A percentile compares a stretch with the other conserved stretches of the same genome.
Conservation (phyloP, 2,329 filamentous ascomycete species). For the Xenosphaeropsis pyriputrescens region DNA sequence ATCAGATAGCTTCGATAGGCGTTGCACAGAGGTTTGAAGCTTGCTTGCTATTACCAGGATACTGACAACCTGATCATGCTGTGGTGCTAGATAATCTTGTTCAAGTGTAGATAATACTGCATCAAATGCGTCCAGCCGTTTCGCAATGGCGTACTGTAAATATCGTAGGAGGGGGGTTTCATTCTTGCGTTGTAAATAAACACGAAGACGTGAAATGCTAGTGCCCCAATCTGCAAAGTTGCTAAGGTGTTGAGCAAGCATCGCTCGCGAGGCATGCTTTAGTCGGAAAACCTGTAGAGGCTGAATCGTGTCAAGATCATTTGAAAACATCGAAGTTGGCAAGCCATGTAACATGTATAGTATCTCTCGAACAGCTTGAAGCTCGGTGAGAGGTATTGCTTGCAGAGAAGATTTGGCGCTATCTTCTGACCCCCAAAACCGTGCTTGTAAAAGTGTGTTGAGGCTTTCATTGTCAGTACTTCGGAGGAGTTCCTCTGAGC, state of each 20-base stretch:
- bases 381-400: conserved; percentile 29
- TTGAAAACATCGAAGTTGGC: conserved; percentile 55
- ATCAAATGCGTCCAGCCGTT: conserved; percentile 43
- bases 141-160: conserved; percentile 12
- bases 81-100: conserved; percentile 37
- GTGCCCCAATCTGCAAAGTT: conserved; percentile 32
- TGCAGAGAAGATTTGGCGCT: conserved; percentile 6
- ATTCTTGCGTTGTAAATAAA: conserved; percentile 25
- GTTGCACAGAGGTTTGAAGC: conserved; percentile 33
- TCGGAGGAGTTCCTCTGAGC: conserved; percentile 18
- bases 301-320: conserved; percentile 17
- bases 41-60: conserved; percentile 46
- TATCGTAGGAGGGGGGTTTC: conserved; percentile 14
- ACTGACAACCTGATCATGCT: conserved; percentile 45
- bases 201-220: conserved; percentile 28
- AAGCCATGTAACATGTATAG: conserved; percentile 78
- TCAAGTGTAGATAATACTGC: conserved; percentile 42
- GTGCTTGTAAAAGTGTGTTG: conserved; percentile 23
- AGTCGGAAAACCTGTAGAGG: conserved; percentile 15
- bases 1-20: conserved; percentile 43
- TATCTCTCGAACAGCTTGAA: conserved; percentile 60
- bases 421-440: conserved; percentile 27
- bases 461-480: conserved; percentile 19
- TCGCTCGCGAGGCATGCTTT: conserved; percentile 19
- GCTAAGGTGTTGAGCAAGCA: conserved; percentile 21